Conservation (phyloP, 306 rosid genomes). For the Comarum palustre region DNA sequence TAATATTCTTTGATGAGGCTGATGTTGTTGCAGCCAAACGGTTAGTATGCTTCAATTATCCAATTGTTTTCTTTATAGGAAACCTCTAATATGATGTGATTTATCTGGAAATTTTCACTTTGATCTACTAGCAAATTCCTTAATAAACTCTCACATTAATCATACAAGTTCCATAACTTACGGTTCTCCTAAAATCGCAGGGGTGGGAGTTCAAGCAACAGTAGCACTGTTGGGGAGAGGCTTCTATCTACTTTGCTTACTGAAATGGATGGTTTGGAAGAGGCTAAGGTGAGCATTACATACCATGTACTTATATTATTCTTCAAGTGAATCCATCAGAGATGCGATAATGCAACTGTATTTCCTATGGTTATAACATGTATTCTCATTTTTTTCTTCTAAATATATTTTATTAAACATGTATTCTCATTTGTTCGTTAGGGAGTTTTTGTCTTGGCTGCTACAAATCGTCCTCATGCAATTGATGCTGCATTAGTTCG, state of each 20-base stretch:
- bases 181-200: constrained; percentile 38
- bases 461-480: constrained; percentile 90
- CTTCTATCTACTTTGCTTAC: constrained; percentile 86
- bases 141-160: not conserved
- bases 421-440: constrained; percentile 23
- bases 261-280: constrained; percentile 95
- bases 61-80: not conserved
- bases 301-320: constrained; percentile 4
- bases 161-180: constrained; percentile 3
- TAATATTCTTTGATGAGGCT: constrained; percentile 87
- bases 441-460: constrained; percentile 95
- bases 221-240: constrained; percentile 68
- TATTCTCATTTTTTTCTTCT: constrained; percentile 7
- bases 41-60: constrained; percentile 42
- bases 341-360: constrained; percentile 12
- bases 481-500: constrained; percentile 92
- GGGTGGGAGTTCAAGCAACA: constrained; percentile 73
- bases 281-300: constrained; percentile 60
- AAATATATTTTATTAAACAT: too few species aligned
- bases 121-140: not conserved
- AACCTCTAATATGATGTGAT: not conserved
- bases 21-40: constrained; percentile 86
- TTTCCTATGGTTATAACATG: constrained; percentile 11
- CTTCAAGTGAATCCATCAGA: not conserved
- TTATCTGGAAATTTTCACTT: not conserved